These are phyloP conservation scores for Arthrobotrys entomopaga DNA, from an alignment of 2,329 filamentous ascomycete genomes.

Conservation along the genomic window DNA sequence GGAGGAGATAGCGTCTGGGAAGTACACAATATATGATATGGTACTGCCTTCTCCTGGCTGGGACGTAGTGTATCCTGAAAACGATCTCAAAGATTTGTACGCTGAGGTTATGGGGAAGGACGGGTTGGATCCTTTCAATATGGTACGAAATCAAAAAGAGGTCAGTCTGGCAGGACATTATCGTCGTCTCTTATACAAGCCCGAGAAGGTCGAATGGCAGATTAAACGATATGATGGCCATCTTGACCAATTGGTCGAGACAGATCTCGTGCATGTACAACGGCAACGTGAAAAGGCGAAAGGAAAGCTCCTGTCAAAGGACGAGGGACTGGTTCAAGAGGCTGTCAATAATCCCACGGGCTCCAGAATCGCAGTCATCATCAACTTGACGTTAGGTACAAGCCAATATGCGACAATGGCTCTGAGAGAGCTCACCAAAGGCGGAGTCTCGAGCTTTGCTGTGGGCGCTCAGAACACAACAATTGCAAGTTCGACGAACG, in stretches of 20 bases:
- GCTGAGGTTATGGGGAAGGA: slow-evolving; percentile 83
- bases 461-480: slow-evolving; percentile 3
- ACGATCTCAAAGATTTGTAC: slow-evolving; percentile 86
- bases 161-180: slow-evolving; percentile 90
- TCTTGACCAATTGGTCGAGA: slow-evolving; percentile 86
- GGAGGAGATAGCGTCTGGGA: slow-evolving; percentile 79
- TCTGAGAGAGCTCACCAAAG: slow-evolving; percentile 79
- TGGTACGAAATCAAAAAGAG: slow-evolving; percentile 86
- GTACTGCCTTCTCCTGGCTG: slow-evolving; percentile 93
- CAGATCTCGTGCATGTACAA: slow-evolving; percentile 78
- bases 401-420: slow-evolving; percentile 89
- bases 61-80: slow-evolving; percentile 85
- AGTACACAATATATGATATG: slow-evolving; percentile 84
- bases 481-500: not conserved
- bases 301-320: slow-evolving; percentile 28
- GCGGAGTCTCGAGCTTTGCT: slow-evolving; percentile 68
- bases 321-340: slow-evolving; percentile 46
- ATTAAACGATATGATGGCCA: slow-evolving; percentile 76
- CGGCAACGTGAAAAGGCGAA: slow-evolving; percentile 55
- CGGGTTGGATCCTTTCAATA: slow-evolving; percentile 80
- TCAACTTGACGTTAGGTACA: slow-evolving; percentile 79
- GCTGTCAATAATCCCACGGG: slow-evolving; percentile 34
- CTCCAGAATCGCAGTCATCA: slow-evolving; percentile 72
- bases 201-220: slow-evolving; percentile 71
- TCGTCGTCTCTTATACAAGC: slow-evolving; percentile 81